These are phyloP conservation scores for Leccinum subatratum DNA, from an alignment of 1,284 basidiomycete species.

Conservation along the genomic window DNA sequence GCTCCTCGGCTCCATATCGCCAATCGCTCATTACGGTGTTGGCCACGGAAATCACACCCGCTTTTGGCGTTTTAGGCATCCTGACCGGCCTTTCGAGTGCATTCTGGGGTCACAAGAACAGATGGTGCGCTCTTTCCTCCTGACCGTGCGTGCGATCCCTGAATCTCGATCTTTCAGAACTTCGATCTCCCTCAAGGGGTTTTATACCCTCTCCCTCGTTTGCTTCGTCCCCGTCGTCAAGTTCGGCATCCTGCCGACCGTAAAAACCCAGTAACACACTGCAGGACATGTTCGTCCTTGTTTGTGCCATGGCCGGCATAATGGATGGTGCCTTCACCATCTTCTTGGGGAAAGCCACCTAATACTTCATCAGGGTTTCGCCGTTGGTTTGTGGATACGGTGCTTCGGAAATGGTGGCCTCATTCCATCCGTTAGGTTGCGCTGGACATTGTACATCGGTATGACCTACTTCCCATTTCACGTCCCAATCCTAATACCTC, in stretches of 20 bases:
- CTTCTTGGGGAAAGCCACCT: conserved; percentile 85
- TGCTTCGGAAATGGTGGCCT: conserved; percentile 79
- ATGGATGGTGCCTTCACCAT: conserved; percentile 81
- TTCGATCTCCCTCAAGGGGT: conserved; percentile 88
- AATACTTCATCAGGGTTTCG: conserved; percentile 87
- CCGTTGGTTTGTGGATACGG: conserved; percentile 82
- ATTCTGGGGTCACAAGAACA: conserved; percentile 88
- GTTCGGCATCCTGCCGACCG: conserved; percentile 78
- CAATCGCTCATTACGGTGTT: conserved; percentile 50
- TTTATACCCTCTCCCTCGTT: conserved; percentile 82
- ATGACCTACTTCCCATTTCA: conserved; percentile 17
- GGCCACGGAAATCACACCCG: conserved; percentile 77
- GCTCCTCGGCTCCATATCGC: conserved; percentile 45
- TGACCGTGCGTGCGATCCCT: conserved; percentile 10
- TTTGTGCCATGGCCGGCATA: conserved; percentile 73
- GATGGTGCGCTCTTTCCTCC: conserved; percentile 56
- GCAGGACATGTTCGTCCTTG: conserved; percentile 86
- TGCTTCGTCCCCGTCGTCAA: conserved; percentile 85
- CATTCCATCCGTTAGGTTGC: conserved; percentile 67
- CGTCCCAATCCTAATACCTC: conserved; percentile 20
- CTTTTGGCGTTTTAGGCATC: conserved; percentile 88
- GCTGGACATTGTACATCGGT: conserved; percentile 89
- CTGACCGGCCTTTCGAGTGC: conserved; percentile 85
- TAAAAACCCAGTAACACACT: conserved; percentile 78
- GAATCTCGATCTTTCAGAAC: conserved; percentile 51